Percentiles rank a stretch among this genome's conserved stretches.
These are phyloP conservation scores for Pestalotiopsis sp. DNA, from an alignment of 2,329 filamentous ascomycete genomes.

Conservation along the genomic window DNA sequence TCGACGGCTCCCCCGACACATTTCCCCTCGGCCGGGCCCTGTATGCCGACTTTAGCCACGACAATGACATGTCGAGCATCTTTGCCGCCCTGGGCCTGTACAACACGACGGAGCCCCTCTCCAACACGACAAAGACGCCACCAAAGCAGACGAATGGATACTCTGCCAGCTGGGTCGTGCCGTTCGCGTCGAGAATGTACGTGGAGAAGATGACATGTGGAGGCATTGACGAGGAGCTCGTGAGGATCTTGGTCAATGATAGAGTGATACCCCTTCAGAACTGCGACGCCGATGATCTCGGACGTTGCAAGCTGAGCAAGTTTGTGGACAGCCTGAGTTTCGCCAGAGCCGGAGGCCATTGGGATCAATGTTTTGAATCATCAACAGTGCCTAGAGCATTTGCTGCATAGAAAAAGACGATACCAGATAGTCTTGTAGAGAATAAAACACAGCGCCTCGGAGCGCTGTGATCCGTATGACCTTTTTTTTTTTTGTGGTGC, in stretches of 20 bases:
- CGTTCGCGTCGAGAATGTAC: conserved; percentile 80
- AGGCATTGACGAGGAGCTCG: conserved; percentile 62
- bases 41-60: conserved; percentile 91
- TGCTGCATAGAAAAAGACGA: neutral
- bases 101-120: conserved; percentile 61
- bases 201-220: conserved; percentile 83
- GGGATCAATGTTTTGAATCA: conserved; percentile 64
- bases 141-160: conserved; percentile 65
- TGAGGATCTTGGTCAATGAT: conserved; percentile 83
- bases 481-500: too few relatives aligned
- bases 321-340: conserved; percentile 80
- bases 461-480: too few relatives aligned
- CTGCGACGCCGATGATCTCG: conserved; percentile 71
- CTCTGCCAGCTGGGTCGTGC: conserved; percentile 77
- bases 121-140: conserved; percentile 51
- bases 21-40: conserved; percentile 73
- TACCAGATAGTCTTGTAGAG: too few relatives aligned
- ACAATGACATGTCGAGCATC: conserved; percentile 82
- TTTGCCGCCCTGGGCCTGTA: conserved; percentile 80
- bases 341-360: conserved; percentile 71
- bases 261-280: conserved; percentile 72
- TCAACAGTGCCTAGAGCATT: neutral
- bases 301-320: conserved; percentile 68
- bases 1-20: conserved; percentile 67
- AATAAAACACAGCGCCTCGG: too few relatives aligned